A percentile compares a stretch with the other conserved stretches of the same genome.
phyloP scores from a whole-genome alignment of 495 filamentous ascomycete species.

The Hypoxylon rickii region DNA sequence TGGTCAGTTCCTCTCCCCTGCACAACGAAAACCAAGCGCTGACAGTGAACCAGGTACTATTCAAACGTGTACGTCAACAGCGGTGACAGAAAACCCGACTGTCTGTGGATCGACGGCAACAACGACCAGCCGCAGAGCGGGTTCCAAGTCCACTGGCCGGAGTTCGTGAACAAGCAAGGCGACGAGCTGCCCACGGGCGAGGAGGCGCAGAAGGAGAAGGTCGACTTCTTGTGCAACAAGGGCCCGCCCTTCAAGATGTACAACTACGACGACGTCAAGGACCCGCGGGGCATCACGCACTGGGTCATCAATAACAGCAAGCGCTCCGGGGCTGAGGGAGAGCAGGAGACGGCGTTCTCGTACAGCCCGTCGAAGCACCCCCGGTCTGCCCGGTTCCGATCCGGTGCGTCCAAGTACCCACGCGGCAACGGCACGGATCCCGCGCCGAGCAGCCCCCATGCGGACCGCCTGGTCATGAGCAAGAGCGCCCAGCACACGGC shows the following conservation, averaged over 20 bases:
- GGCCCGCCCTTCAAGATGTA: conserved; percentile 26
- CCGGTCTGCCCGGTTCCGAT: conserved; percentile 16
- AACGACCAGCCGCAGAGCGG: conserved; percentile 38
- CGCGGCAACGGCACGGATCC: not conserved
- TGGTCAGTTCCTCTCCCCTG: conserved; percentile 11
- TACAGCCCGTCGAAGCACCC: conserved; percentile 14
- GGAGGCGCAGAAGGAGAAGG: conserved; percentile 1
- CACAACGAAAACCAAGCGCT: not conserved
- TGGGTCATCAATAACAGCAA: conserved; percentile 24
- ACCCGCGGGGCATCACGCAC: conserved; percentile 20
- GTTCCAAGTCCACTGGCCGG: conserved; percentile 42
- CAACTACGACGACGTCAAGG: conserved; percentile 16
- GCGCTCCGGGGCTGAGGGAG: conserved; percentile 5
- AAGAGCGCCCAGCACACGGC: conserved; percentile 28
- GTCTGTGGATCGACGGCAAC: conserved; percentile 40
- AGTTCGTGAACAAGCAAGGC: conserved; percentile 16
- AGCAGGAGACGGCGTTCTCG: not conserved
- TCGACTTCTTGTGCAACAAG: conserved; percentile 19
- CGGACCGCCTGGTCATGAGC: conserved; percentile 39
- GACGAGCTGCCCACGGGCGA: not conserved
- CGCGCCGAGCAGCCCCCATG: conserved; percentile 6
- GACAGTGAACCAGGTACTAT: conserved; percentile 27
- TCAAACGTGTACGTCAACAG: conserved; percentile 54
- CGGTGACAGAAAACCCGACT: conserved; percentile 43
- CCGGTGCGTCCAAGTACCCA: not conserved